Evolutionary conservation across 495 filamentous ascomycete genomes (phyloP).

Genomic region (Penicillium steckii): DNA sequence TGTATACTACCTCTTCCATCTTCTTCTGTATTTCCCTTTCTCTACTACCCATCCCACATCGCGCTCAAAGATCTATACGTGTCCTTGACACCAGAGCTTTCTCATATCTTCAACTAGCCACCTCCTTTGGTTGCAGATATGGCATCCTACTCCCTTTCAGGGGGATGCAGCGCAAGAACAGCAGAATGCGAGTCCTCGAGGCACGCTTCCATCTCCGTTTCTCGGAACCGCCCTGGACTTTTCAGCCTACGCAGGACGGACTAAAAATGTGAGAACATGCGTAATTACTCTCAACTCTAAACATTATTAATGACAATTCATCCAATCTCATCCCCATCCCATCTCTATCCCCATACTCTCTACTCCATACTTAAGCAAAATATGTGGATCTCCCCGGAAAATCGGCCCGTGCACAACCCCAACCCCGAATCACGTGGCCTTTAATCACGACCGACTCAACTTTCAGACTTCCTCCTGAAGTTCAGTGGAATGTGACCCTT

Average conservation of each 20-base stretch:
- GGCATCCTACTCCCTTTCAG: constrained; percentile 16
- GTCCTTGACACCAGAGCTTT: constrained; percentile 38
- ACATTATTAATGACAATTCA: too few relatives aligned
- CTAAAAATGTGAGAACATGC: constrained; percentile 53
- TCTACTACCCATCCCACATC: background rate
- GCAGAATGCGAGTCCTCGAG: constrained; percentile 38
- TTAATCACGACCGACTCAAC: constrained; percentile 1
- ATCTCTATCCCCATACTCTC: too few relatives aligned
- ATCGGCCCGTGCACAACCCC: background rate
- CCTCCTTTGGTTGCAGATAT: constrained; percentile 26
- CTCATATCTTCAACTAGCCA: constrained; percentile 33
- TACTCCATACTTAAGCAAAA: background rate
- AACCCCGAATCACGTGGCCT: constrained; percentile 7
- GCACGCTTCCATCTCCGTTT: constrained; percentile 48
- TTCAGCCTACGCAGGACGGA: constrained; percentile 51
- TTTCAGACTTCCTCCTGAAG: background rate
- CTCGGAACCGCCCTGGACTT: constrained; percentile 45
- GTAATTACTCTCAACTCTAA: too few relatives aligned
- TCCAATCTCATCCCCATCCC: too few relatives aligned
- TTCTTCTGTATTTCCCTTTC: constrained; percentile 1
- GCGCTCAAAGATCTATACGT: constrained; percentile 36
- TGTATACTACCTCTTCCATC: constrained; percentile 15
- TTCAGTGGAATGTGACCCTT: constrained; percentile 4
- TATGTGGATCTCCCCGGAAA: constrained; percentile 2
- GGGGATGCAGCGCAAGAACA: constrained; percentile 44